Evolutionary conservation across 176 grass and related monocot species (phyloP).

Genomic region (Phoenix dactylifera): DNA sequence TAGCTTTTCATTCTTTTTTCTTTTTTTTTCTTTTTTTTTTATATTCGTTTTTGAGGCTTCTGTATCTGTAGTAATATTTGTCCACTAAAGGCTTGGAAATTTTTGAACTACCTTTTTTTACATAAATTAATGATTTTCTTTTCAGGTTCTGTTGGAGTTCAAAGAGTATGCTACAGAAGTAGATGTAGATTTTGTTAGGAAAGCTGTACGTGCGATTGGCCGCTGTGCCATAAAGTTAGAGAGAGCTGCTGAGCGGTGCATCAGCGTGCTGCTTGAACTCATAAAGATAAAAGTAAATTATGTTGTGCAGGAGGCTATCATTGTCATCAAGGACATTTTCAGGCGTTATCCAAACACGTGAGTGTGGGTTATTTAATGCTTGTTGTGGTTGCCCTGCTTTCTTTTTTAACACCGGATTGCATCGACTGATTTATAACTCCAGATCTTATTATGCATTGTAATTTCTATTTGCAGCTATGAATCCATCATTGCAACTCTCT

Average conservation of each 20-base stretch:
- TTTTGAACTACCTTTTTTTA: slow-evolving; percentile 1
- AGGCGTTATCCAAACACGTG: slow-evolving; percentile 99
- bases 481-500: slow-evolving; percentile 91
- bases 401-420: too few species aligned
- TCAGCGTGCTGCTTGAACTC: slow-evolving; percentile 94
- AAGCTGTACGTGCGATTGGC: slow-evolving; percentile 94
- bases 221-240: slow-evolving; percentile 97
- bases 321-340: slow-evolving; percentile 99
- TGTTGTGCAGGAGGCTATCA: slow-evolving; percentile 98
- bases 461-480: slow-evolving; percentile 57
- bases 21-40: too few species aligned
- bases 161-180: slow-evolving; percentile 99
- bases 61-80: too few species aligned
- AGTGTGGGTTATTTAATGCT: slow-evolving; percentile 20
- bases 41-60: too few species aligned
- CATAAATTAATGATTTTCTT: slow-evolving; percentile 21
- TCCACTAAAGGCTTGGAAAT: too few species aligned
- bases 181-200: slow-evolving; percentile 98
- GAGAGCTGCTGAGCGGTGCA: slow-evolving; percentile 91
- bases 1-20: too few species aligned
- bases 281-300: slow-evolving; percentile 99
- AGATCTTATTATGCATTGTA: too few species aligned
- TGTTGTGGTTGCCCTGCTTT: too few species aligned
- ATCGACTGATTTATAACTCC: too few species aligned
- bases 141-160: slow-evolving; percentile 89